Evolutionary conservation across 2,329 filamentous ascomycete genomes (phyloP), one percentile per base, ranked within the genome.

Genomic region (Aspergillus uvarum): DNA sequence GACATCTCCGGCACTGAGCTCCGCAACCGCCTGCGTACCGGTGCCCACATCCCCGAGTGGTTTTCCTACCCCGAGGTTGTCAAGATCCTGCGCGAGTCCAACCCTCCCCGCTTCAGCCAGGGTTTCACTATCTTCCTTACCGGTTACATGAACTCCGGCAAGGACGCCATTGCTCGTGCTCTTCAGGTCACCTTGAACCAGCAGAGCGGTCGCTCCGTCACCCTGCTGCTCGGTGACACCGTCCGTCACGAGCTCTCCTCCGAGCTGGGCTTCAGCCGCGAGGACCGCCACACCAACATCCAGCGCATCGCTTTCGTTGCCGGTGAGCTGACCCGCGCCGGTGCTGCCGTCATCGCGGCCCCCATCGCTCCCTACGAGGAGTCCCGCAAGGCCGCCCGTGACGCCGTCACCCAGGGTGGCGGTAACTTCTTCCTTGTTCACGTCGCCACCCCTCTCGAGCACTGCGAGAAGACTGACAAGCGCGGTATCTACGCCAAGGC

Each of bases 41-140:
- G 95, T 69, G 91, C 91, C 71, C 92, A 96, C 70, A 99, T 99
- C 70, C 95, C 95, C 69, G 92, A 96, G 80, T 99, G 95, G 95
- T 99, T 99, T 86, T 98, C 95, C 32, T 99, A 99, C 84, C 94
- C 95, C 64, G 95, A 99, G 82, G 95, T 99, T 69, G 95, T 99
- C 80, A 89, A 88, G 79, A 95, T 98, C 53, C 89, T 99, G 63
- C 89, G 95, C 72, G 93, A 99, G 82, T 96, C 94, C 69, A 95
- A 98, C 83, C 95, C 94, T 53, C 87, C 96, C 54, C 90, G 95
- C 68, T 88, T 87, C 70, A 86, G 89, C 74, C 96, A 99, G 83
- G 95, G 95, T 65, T 99, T 99, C 86, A 98, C 95, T 65, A 86
- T 99, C 79, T 97, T 99, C 88, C 85, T 99, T 67, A 98, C 95